phyloP scores from a whole-genome alignment of 2,329 filamentous ascomycete species.

The Neophaeococcomyces mojaviensis region DNA sequence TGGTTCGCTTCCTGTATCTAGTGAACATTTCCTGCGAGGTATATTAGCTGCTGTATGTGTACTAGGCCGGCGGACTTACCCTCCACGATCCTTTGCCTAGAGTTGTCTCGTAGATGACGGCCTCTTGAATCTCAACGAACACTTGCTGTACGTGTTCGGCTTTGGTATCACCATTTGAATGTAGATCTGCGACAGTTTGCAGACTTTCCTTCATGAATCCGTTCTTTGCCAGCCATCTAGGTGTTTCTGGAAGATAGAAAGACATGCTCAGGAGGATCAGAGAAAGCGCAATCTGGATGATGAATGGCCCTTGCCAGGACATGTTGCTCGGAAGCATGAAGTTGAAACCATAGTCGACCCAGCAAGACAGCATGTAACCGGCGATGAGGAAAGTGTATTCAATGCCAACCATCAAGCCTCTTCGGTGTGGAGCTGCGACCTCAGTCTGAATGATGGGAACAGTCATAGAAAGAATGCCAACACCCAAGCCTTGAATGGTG shows the following conservation, averaged over 20 bases:
- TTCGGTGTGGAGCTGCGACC: slow-evolving; percentile 30
- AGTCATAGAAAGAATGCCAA: slow-evolving; percentile 34
- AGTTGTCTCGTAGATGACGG: slow-evolving; percentile 30
- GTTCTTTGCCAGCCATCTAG: slow-evolving; percentile 41
- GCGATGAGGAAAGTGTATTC: too few species aligned
- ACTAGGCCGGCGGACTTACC: slow-evolving; percentile 25
- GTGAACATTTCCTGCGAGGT: too few species aligned
- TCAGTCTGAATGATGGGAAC: slow-evolving; percentile 37
- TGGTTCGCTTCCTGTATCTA: too few species aligned
- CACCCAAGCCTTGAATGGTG: slow-evolving; percentile 35
- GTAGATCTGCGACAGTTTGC: slow-evolving; percentile 36
- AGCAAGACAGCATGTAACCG: too few species aligned
- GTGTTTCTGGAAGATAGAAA: slow-evolving; percentile 50
- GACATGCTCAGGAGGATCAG: slow-evolving; percentile 48
- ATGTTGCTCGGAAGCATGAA: too few species aligned
- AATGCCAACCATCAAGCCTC: slow-evolving; percentile 43
- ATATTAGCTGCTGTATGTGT: too few species aligned
- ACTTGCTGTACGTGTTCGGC: slow-evolving; percentile 31
- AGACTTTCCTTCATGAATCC: slow-evolving; percentile 34
- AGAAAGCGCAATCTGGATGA: too few species aligned
- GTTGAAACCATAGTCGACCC: too few species aligned
- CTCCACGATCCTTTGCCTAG: slow-evolving; percentile 29
- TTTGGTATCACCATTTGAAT: slow-evolving; percentile 30
- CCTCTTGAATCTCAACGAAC: slow-evolving; percentile 33
- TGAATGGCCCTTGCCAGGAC: too few species aligned